Percentiles rank a stretch among this genome's conserved stretches.
Evolutionary conservation across 768 basidiomycete genomes (phyloP).

Genomic region (Suillus brevipes): DNA sequence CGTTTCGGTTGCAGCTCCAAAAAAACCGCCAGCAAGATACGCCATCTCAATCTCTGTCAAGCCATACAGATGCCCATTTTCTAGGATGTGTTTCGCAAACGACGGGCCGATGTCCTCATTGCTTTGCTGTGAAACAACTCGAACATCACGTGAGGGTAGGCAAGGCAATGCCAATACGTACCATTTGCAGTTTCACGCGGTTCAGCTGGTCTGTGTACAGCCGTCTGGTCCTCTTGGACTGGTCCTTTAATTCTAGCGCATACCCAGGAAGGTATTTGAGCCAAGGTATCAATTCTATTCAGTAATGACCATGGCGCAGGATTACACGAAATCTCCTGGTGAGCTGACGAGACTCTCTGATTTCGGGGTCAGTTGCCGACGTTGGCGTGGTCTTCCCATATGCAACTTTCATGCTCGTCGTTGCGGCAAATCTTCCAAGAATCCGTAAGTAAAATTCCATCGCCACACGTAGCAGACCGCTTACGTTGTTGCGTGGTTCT

Average conservation of each 20-base stretch:
- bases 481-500: not conserved
- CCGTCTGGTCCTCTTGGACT: not conserved
- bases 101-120: not conserved
- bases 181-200: not conserved
- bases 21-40: conserved; percentile 57
- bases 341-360: not conserved
- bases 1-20: conserved; percentile 60
- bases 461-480: not conserved
- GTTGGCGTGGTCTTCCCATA: not conserved
- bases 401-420: not conserved
- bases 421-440: not conserved
- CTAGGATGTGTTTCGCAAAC: not conserved
- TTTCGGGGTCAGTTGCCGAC: not conserved
- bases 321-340: not conserved
- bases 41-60: conserved; percentile 44
- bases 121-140: not conserved
- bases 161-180: not conserved
- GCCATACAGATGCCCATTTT: not conserved
- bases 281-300: not conserved
- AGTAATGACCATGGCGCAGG: not conserved
- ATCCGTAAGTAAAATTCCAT: not conserved
- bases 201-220: not conserved
- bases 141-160: not conserved
- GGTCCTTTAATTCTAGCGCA: not conserved
- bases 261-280: not conserved